Base-by-base conservation (phyloP, 768 basidiomycete species). In the Leccinum broughii region DNA sequence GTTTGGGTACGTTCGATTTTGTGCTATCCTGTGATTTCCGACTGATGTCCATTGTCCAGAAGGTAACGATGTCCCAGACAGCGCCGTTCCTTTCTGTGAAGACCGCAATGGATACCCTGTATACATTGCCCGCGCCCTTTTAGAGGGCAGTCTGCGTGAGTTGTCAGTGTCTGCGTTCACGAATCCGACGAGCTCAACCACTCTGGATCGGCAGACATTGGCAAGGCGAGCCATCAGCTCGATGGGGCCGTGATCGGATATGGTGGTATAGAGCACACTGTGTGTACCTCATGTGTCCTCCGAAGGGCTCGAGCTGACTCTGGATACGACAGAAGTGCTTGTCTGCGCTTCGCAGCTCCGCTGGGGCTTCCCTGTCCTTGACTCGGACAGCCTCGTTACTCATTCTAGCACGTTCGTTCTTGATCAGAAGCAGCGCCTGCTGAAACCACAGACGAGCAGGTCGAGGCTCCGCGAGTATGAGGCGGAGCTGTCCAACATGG, bases 311-410 rank as follows among this genome's bases (percentile, higher is more conserved):
- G 54, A 10, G 35, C 53, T 62, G 3, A 64, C 11, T 2, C 54
- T 56, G 37, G 14, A 37, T 5, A 37, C 14, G 37, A 37, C 51
- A 77, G 76, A 77, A 57, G 70, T 77, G 37, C 72, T 76, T 4
- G 76, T 77, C 4, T 73, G 73, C 53, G 72, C 72, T n/a, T 73
- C 72, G 26, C 68, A 72, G 52, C 67, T 74, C n/a, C 72, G 68
- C 8, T 75, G 72, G 72, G 68, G 70, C 20, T 69, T 74, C 44
- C 41, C 71, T 26, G 10, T 58, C 5, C 39, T 54, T 2, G 64
- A 62, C 8, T 3, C 44, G 8, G 62, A 68, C 3, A 48, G 56
- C 10, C 41, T 48, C 32, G 62, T 70, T 34, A 13, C 56, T n/a
- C 74, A 65, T 54, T 37, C 35, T 14, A 72, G 72, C 2, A 73